These are phyloP conservation scores for Priceomyces carsonii DNA, from an alignment of 805 yeast species.

Conservation along the genomic window DNA sequence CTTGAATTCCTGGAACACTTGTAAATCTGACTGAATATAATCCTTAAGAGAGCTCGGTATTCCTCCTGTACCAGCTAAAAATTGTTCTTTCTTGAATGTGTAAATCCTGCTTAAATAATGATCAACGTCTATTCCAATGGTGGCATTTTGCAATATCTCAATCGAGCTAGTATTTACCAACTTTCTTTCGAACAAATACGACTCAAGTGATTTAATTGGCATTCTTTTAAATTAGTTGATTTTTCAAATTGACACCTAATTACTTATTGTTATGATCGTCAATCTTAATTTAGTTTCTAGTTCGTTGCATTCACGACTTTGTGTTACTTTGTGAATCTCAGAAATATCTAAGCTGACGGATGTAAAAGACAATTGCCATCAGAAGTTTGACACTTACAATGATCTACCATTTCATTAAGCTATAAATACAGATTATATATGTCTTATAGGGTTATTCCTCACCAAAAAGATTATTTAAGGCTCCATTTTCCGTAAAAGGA, in stretches of 20 bases:
- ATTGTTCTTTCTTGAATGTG: slow-evolving; percentile 64
- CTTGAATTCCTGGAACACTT: slow-evolving; percentile 55
- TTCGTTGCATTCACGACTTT: slow-evolving; percentile 3
- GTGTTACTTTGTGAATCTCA: too few relatives aligned
- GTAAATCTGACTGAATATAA: slow-evolving; percentile 62
- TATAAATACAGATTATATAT: not conserved
- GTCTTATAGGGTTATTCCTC: slow-evolving; percentile 36
- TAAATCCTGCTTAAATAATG: slow-evolving; percentile 70
- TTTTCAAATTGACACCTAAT: not conserved
- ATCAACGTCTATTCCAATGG: slow-evolving; percentile 81
- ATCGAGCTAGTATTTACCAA: slow-evolving; percentile 61
- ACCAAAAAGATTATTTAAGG: slow-evolving; percentile 59
- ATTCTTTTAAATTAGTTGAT: slow-evolving; percentile 15
- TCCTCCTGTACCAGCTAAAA: slow-evolving; percentile 78
- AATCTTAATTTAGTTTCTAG: too few relatives aligned
- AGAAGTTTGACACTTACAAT: not conserved
- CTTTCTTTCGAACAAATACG: slow-evolving; percentile 67
- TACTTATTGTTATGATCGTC: not conserved
- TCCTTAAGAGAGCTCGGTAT: slow-evolving; percentile 63
- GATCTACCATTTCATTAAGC: not conserved
- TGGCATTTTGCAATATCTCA: slow-evolving; percentile 62
- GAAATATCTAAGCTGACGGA: too few relatives aligned
- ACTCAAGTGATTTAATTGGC: slow-evolving; percentile 60
- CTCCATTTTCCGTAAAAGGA: slow-evolving; percentile 71
- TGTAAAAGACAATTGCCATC: too few relatives aligned